Percentiles rank a stretch among this genome's conserved stretches.
phyloP scores from a whole-genome alignment of 2,329 filamentous ascomycete species.

The Alternaria arborescens region DNA sequence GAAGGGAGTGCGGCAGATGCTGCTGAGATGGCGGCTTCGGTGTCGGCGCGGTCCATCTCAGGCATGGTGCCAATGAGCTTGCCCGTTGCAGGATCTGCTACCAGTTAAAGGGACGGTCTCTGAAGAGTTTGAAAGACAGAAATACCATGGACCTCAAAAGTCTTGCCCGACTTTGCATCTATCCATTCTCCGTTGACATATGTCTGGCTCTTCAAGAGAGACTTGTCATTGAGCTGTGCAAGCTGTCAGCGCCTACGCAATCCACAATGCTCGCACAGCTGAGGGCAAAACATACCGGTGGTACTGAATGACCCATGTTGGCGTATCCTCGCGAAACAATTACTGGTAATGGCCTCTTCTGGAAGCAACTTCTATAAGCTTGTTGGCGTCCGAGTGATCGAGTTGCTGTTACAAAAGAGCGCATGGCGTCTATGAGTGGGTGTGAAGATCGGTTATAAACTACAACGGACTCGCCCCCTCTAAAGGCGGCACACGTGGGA shows the following conservation, averaged over 20 bases:
- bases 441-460: constrained; percentile 12
- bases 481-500: constrained; percentile 9
- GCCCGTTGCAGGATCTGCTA: constrained; percentile 80
- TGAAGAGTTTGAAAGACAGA: background rate
- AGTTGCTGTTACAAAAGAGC: constrained; percentile 43
- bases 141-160: constrained; percentile 77
- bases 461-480: constrained; percentile 4
- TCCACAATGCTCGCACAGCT: background rate
- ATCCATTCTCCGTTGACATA: constrained; percentile 97
- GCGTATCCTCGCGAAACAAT: constrained; percentile 53
- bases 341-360: constrained; percentile 42
- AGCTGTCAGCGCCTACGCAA: constrained; percentile 22
- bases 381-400: constrained; percentile 44
- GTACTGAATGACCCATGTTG: constrained; percentile 54
- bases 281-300: constrained; percentile 41
- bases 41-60: constrained; percentile 82
- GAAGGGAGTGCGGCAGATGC: constrained; percentile 77
- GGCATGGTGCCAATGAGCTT: constrained; percentile 82
- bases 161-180: constrained; percentile 83
- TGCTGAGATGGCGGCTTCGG: constrained; percentile 82
- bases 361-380: constrained; percentile 42
- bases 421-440: constrained; percentile 34
- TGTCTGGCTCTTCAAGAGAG: constrained; percentile 80
- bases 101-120: constrained; percentile 19
- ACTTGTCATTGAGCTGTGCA: constrained; percentile 57